Conservation (phyloP, 2,329 filamentous ascomycete genomes). For the Trichophyton verrucosum region DNA sequence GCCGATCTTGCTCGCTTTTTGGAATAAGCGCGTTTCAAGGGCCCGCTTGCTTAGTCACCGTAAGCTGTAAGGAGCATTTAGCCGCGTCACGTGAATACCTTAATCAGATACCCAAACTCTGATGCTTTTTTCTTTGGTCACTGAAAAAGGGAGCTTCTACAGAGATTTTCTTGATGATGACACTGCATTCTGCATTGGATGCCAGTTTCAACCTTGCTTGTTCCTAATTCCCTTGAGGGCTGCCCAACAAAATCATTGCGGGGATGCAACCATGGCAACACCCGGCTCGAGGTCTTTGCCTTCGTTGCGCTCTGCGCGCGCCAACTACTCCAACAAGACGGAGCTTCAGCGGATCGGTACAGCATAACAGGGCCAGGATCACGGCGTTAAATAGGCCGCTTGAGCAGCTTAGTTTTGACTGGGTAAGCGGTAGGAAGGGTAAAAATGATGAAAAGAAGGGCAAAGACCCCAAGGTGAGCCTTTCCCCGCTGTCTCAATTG, state of each 20-base stretch:
- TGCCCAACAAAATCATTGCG: background rate
- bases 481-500: background rate
- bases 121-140: background rate
- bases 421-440: background rate
- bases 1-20: slow-evolving; percentile 1
- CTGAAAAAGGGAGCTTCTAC: background rate
- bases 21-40: background rate
- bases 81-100: background rate
- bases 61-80: background rate
- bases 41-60: background rate
- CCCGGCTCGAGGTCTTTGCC: background rate
- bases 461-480: background rate
- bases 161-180: background rate
- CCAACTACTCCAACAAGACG: background rate
- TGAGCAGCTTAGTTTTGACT: background rate
- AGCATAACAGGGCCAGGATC: background rate
- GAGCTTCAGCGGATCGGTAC: background rate
- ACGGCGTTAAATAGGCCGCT: background rate
- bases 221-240: background rate
- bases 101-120: background rate
- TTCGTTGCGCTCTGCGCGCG: background rate
- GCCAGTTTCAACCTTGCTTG: background rate
- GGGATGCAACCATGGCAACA: slow-evolving; percentile 3
- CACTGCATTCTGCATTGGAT: background rate
- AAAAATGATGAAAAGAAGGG: background rate